A percentile compares a stretch with the other conserved stretches of the same genome.
Conservation (phyloP, 805 yeast species). For the Saccharomycopsis vini region DNA sequence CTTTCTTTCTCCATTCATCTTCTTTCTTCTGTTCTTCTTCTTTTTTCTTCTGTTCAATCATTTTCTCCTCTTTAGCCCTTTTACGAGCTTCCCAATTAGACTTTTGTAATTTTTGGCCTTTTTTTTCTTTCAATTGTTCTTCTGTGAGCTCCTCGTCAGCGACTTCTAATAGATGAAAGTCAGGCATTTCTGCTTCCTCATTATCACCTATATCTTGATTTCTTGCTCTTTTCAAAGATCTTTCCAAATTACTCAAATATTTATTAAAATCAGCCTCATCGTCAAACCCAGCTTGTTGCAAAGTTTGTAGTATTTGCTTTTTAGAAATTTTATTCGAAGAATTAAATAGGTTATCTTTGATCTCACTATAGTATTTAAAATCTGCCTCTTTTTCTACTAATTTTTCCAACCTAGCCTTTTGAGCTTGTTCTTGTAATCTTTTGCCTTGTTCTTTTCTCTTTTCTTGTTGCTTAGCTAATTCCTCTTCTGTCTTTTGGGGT, state of each 20-base stretch:
- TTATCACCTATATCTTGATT: conserved; percentile 52
- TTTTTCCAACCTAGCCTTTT: conserved; percentile 71
- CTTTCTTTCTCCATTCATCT: conserved; percentile 64
- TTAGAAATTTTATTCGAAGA: conserved; percentile 34
- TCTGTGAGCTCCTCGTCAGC: conserved; percentile 79
- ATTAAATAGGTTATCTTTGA: conserved; percentile 40
- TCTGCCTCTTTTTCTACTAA: conserved; percentile 75
- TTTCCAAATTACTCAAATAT: conserved; percentile 55
- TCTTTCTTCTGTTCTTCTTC: conserved; percentile 60
- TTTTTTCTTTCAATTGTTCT: conserved; percentile 77
- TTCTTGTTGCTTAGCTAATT: conserved; percentile 64
- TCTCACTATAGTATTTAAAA: conserved; percentile 53
- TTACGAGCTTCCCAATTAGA: conserved; percentile 85
- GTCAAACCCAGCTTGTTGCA: conserved; percentile 69
- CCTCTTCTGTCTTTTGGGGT: conserved; percentile 76
- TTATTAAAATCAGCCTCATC: conserved; percentile 64
- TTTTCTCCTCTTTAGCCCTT: conserved; percentile 72
- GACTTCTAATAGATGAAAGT: conserved; percentile 65
- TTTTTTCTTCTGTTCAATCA: conserved; percentile 47
- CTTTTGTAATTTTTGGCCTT: conserved; percentile 72
- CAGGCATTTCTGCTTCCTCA: conserved; percentile 40
- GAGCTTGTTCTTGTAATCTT: conserved; percentile 88
- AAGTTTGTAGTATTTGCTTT: conserved; percentile 43
- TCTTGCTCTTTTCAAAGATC: conserved; percentile 58
- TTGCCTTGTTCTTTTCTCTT: conserved; percentile 79